A percentile compares a stretch with the other conserved stretches of the same genome.
phyloP scores from a whole-genome alignment of 2,329 filamentous ascomycete genomes.

The Sclerotinia trifoliorum region DNA sequence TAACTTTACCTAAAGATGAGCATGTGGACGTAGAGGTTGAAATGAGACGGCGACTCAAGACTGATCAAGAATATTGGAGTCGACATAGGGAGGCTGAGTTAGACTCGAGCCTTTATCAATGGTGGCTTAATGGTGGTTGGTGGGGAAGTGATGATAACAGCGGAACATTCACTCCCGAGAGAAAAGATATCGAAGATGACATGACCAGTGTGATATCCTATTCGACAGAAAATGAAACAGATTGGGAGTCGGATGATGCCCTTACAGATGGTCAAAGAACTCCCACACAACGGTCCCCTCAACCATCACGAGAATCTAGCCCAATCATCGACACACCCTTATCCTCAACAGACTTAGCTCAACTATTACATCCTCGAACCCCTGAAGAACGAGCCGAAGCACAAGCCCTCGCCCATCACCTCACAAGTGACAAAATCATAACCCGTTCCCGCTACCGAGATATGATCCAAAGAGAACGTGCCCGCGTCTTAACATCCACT shows the following conservation, averaged over 20 bases:
- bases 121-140: slow-evolving; percentile 81
- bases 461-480: slow-evolving; percentile 66
- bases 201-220: slow-evolving; percentile 77
- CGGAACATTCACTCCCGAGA: slow-evolving; percentile 67
- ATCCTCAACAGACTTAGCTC: slow-evolving; percentile 67
- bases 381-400: slow-evolving; percentile 80
- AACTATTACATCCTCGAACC: slow-evolving; percentile 76
- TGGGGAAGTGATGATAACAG: slow-evolving; percentile 82
- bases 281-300: slow-evolving; percentile 68
- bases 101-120: slow-evolving; percentile 73
- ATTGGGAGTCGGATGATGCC: slow-evolving; percentile 47
- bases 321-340: slow-evolving; percentile 62
- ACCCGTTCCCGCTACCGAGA: slow-evolving; percentile 77
- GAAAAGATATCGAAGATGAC: slow-evolving; percentile 62
- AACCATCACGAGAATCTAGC: slow-evolving; percentile 52
- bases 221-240: slow-evolving; percentile 45
- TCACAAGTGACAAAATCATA: slow-evolving; percentile 68
- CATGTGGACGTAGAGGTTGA: slow-evolving; percentile 79
- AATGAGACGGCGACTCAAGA: slow-evolving; percentile 61
- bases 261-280: slow-evolving; percentile 58
- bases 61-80: slow-evolving; percentile 43
- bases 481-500: slow-evolving; percentile 61
- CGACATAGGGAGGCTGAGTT: slow-evolving; percentile 62
- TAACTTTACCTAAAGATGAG: slow-evolving; percentile 57
- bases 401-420: slow-evolving; percentile 74